phyloP scores from a whole-genome alignment of 345 rosid species.

The Sisymbrium altissimum region DNA sequence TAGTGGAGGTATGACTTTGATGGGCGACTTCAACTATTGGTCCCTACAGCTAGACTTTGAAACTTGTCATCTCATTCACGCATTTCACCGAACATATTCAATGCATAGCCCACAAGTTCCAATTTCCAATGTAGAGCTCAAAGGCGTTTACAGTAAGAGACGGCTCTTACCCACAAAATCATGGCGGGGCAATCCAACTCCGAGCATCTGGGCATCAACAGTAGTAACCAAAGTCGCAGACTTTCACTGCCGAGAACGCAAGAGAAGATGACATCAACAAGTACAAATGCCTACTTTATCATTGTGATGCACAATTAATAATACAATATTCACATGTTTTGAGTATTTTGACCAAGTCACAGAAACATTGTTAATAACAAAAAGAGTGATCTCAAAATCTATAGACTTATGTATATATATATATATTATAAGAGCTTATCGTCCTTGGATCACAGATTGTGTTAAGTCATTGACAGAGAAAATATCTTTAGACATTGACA shows the following conservation, averaged over 20 bases:
- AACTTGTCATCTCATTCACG: constrained; percentile 1
- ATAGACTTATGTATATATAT: no score
- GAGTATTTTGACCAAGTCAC: neutral
- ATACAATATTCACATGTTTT: neutral
- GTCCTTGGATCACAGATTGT: constrained; percentile 21
- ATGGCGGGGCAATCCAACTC: neutral
- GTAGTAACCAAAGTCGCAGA: constrained; percentile 14
- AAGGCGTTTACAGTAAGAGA: neutral
- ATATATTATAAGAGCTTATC: constrained; percentile 1
- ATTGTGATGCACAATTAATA: neutral
- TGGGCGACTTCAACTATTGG: constrained; percentile 1
- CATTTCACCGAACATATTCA: constrained; percentile 20
- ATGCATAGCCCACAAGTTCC: neutral
- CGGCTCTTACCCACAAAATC: neutral
- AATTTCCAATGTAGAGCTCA: neutral
- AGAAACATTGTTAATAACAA: neutral
- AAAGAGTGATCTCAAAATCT: neutral
- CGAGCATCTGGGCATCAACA: neutral
- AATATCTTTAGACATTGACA: neutral
- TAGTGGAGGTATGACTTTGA: constrained; percentile 12
- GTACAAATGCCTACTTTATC: neutral
- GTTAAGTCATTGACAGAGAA: constrained; percentile 27
- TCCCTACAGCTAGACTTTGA: constrained; percentile 22
- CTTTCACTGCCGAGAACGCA: neutral
- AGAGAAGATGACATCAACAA: neutral